Evolutionary conservation across 2,329 filamentous ascomycete genomes (phyloP).

Genomic region (Dactylonectria macrodidyma): DNA sequence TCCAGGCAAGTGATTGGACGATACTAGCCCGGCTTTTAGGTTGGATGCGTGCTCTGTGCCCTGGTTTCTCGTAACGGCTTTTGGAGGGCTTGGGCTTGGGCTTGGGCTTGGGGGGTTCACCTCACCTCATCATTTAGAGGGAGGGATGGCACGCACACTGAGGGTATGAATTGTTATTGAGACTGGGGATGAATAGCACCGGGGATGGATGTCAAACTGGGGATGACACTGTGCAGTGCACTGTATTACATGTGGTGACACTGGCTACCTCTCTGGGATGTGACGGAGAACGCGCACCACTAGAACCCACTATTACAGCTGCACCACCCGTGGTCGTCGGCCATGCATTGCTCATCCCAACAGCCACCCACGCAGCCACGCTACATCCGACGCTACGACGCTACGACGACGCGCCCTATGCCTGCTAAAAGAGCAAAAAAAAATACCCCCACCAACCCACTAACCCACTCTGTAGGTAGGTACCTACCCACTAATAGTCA

Average conservation of each 20-base stretch:
- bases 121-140: background rate
- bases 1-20: constrained; percentile 14
- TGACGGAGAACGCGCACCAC: constrained; percentile 15
- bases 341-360: constrained; percentile 8
- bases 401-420: constrained; percentile 10
- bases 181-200: too few species aligned
- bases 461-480: background rate
- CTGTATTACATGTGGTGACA: background rate
- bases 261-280: background rate
- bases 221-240: constrained; percentile 25
- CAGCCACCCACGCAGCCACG: background rate
- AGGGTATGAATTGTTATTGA: too few species aligned
- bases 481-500: constrained; percentile 16
- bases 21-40: background rate
- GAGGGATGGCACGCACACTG: background rate
- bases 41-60: background rate
- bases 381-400: too few species aligned
- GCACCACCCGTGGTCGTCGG: background rate
- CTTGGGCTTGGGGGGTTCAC: background rate
- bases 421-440: constrained; percentile 16
- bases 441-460: background rate
- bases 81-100: background rate
- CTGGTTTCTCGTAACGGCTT: background rate
- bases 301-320: constrained; percentile 22
- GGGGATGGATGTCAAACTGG: background rate